Base-by-base conservation (phyloP, 2,329 filamentous ascomycete species). In the Aspergillus phoenicis region DNA sequence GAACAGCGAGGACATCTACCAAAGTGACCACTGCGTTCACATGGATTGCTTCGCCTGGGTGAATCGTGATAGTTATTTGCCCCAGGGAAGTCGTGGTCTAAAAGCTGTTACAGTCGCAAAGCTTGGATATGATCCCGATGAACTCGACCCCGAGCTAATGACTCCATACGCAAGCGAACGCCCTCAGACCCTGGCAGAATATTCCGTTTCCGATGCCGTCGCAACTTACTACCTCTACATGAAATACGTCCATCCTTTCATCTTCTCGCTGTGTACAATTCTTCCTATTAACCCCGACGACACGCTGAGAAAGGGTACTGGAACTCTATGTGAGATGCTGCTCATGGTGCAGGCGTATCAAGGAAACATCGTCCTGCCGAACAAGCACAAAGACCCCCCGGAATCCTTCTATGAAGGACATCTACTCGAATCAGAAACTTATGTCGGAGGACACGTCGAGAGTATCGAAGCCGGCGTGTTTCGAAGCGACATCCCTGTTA, bases 201-300 rank as follows among this genome's bases (percentile, higher is more conserved):
- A 99, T 79, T 99, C 96, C 0, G 95, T 99, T 48, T 99, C 96
- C 71, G 96, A 99, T 83, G 96, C 96, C 8, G 95, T 99, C 54
- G 95, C 95, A 22, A 99, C 95, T 0, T 99, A 99, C 75, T 99
- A 99, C 73, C 82, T 99, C 64, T 99, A 99, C 84, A 99, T 99
- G 96, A 99, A 99, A 89, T 99, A 99, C 76, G 91, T 99, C n/a
- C 95, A 99, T 75, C 95, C 95, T 3, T 99, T 99, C 81, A 95
- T 99, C 75, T 99, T 99, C 83, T 98, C 96, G 1, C 82, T 99
- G 0, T 99, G 95, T 78, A 99, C 93, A 1, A 97, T 99, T 79
- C 83, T 99, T 74, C 95, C 95, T 0, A 84, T 99, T 1, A 92
- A 91, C 48, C 92, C 93, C 36, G 94, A 99, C 71, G 95, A 98